phyloP scores from a whole-genome alignment of 371 early-diverging fungal species.

The Mortierella sp. region DNA sequence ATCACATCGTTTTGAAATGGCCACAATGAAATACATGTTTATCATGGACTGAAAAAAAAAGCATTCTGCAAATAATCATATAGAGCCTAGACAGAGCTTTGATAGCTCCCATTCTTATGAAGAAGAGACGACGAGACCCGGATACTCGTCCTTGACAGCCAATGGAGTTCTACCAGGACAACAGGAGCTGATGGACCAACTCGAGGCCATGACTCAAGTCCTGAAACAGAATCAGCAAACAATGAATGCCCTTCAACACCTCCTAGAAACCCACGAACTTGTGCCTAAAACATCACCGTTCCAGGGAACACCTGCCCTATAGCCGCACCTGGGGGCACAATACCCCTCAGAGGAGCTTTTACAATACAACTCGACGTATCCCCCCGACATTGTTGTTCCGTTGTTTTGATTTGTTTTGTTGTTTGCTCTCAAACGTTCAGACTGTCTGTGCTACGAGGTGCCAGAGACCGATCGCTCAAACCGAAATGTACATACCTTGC shows the following conservation, averaged over 20 bases:
- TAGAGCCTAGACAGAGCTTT: constrained; percentile 42
- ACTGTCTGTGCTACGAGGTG: too few species aligned
- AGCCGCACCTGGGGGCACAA: too few species aligned
- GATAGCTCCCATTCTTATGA: constrained; percentile 46
- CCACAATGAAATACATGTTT: too few species aligned
- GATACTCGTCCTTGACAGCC: constrained; percentile 32
- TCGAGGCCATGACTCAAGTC: constrained; percentile 59
- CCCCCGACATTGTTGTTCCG: too few species aligned
- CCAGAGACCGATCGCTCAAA: too few species aligned
- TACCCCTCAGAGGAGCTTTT: too few species aligned
- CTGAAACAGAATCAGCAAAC: constrained; percentile 66
- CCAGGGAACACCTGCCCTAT: constrained; percentile 30
- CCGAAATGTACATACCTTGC: too few species aligned
- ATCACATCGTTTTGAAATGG: too few species aligned
- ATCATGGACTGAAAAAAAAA: neutral
- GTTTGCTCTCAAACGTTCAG: too few species aligned
- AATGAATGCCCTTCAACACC: constrained; percentile 59
- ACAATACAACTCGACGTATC: too few species aligned
- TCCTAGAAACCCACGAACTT: constrained; percentile 58
- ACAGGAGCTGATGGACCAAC: constrained; percentile 55
- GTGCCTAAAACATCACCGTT: constrained; percentile 50
- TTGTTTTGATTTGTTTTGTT: too few species aligned
- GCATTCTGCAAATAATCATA: neutral
- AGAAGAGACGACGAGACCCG: constrained; percentile 16
- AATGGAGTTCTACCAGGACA: constrained; percentile 39